phyloP scores from a whole-genome alignment of 495 filamentous ascomycete genomes.

The Tuber brumale region DNA sequence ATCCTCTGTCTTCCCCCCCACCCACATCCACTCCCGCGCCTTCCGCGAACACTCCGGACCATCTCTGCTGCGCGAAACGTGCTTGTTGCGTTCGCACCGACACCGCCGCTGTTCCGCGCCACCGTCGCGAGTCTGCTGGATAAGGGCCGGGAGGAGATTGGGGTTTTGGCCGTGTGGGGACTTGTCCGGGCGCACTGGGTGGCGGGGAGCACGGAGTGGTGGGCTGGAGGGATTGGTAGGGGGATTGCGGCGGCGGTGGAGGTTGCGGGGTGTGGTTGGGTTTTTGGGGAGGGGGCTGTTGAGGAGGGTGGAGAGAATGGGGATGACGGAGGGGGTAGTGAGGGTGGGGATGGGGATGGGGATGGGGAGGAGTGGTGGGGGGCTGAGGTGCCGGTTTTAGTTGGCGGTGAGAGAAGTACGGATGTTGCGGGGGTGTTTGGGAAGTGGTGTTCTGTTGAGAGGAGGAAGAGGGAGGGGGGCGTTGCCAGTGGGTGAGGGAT shows the following conservation, averaged over 20 bases:
- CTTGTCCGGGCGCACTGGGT: neutral
- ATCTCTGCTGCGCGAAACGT: neutral
- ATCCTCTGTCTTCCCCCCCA: neutral
- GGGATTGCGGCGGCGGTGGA: neutral
- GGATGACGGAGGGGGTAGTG: neutral
- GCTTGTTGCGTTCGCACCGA: neutral
- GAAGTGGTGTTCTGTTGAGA: neutral
- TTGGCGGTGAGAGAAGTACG: neutral
- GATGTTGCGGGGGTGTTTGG: slow-evolving; percentile 2
- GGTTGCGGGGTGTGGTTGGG: neutral
- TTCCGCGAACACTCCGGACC: neutral
- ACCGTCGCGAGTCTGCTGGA: neutral
- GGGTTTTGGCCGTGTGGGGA: neutral
- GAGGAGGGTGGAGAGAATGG: neutral
- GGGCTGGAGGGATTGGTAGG: neutral
- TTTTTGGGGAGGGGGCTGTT: neutral
- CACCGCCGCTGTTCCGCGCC: neutral
- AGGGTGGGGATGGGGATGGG: neutral
- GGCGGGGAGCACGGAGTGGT: neutral
- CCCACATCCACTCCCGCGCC: neutral
- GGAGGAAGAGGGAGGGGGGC: neutral
- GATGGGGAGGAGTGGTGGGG: neutral
- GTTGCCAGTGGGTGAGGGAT: neutral
- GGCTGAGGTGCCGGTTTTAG: neutral
- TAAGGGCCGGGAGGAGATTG: neutral